A percentile compares a stretch with the other conserved stretches of the same genome.
Conservation (phyloP, 305 asterid species). For the Solanum hybrid region DNA sequence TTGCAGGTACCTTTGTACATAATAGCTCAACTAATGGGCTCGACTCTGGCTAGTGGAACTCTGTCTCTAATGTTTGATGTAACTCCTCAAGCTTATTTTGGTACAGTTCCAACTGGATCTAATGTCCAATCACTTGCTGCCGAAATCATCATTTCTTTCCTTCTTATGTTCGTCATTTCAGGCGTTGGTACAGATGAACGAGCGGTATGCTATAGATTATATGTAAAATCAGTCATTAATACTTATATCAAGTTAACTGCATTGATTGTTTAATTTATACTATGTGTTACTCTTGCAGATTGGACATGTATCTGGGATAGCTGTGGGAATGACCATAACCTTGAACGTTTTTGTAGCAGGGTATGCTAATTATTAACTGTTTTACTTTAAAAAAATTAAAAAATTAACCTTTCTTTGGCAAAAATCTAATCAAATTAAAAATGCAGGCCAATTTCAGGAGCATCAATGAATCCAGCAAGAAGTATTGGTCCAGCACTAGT, state of each 20-base stretch:
- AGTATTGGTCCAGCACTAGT: slow-evolving; percentile 84
- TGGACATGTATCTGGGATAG: slow-evolving; percentile 43
- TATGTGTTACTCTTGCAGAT: slow-evolving; percentile 15
- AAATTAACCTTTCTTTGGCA: background rate
- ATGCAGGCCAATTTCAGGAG: slow-evolving; percentile 80
- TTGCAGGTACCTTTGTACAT: slow-evolving; percentile 54
- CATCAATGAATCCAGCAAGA: slow-evolving; percentile 90
- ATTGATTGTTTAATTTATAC: background rate
- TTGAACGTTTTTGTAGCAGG: slow-evolving; percentile 71
- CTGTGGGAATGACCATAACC: slow-evolving; percentile 68
- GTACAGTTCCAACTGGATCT: slow-evolving; percentile 62
- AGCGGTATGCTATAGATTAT: background rate
- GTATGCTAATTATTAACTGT: slow-evolving; percentile 14
- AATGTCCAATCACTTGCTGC: slow-evolving; percentile 44
- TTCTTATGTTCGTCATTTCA: slow-evolving; percentile 67
- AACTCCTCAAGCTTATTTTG: slow-evolving; percentile 40
- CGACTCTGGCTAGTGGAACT: slow-evolving; percentile 55
- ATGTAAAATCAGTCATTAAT: background rate
- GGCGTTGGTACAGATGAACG: slow-evolving; percentile 37
- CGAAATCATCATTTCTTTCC: slow-evolving; percentile 61
- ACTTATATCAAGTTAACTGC: background rate
- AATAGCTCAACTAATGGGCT: slow-evolving; percentile 48
- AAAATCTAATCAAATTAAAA: background rate
- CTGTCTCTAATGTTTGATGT: slow-evolving; percentile 42
- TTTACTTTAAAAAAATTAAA: background rate